Evolutionary conservation across 2,329 filamentous ascomycete genomes (phyloP), one percentile per base, ranked within the genome.

Genomic region (Talaromyces amestolkiae): DNA sequence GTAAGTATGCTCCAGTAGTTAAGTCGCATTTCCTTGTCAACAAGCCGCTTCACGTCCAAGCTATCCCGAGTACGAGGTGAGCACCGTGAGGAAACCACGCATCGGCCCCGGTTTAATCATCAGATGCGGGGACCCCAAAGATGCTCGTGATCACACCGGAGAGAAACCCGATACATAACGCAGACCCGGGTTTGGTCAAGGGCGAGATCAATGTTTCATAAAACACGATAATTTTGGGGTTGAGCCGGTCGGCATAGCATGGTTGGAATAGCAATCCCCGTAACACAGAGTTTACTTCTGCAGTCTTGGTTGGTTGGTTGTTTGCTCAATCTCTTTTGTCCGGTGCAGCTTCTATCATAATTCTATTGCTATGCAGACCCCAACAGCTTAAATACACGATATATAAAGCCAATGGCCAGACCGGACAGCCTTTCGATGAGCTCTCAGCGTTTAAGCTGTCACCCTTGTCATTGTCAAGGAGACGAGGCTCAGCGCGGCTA

Each of bases 401-500:
- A 53, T 51, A 51, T 33, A 31, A 3, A 53, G 17, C 49, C 15
- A 53, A 53, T 31, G 49, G 17, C 7, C 17, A 33, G 27, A 6
- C 13, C 24, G 15, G 15, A 9, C 15, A 33, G n/a, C 33, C 17
- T 17, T 56, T 13, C 37, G 15, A 53, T 31, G 19, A 51, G 39
- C 27, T 13, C 22, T 33, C 27, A 13, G 45, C 31, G 47, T 39
- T 22, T 41, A 62, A 51, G 60, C 13, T 10, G 15, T 51, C 59
- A 13, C 19, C 9, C 4, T 54, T 35, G 31, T 33, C 60, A 54
- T 62, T 35, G 33, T 15, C 47, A 31, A n/a, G 35, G 47, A 43
- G 47, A 47, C 47, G 33, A 43, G 27, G 35, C 35, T 62, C 22
- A 62, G 35, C 47, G 60, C 60, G 47, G 60, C 60, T 54, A 43